Evolutionary conservation across 2,329 filamentous ascomycete species (phyloP).

Genomic region (Alternaria sp.): DNA sequence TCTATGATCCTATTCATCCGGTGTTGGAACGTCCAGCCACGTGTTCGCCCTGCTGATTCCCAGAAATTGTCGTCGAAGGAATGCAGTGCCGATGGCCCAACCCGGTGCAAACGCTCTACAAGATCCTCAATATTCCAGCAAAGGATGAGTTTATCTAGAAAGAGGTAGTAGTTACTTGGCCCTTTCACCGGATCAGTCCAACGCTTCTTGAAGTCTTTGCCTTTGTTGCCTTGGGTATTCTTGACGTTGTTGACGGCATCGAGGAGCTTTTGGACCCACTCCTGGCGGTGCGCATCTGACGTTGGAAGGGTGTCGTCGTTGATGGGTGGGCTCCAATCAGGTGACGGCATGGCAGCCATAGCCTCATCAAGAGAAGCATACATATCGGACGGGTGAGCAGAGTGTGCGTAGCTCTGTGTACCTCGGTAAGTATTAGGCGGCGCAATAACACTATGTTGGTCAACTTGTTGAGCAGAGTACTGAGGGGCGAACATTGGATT

Average conservation of each 20-base stretch:
- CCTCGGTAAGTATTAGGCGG: neutral
- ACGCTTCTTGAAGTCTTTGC: neutral
- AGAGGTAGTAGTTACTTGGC: neutral
- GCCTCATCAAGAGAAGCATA: neutral
- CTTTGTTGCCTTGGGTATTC: neutral
- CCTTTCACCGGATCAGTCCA: neutral
- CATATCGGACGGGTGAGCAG: neutral
- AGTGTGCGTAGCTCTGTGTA: neutral
- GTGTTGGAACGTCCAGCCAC: neutral
- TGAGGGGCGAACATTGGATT: fast-evolving
- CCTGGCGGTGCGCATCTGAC: neutral
- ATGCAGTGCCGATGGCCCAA: neutral
- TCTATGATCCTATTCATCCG: neutral
- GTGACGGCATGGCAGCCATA: neutral
- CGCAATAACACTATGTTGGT: neutral
- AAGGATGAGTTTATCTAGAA: neutral
- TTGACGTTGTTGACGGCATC: constrained; percentile 4
- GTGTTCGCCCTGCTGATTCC: neutral
- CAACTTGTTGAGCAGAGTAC: neutral
- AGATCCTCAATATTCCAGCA: constrained; percentile 6
- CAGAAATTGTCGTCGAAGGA: neutral
- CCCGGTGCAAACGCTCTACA: neutral
- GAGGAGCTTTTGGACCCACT: constrained; percentile 5
- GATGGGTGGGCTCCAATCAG: constrained; percentile 1
- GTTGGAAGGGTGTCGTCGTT: constrained; percentile 6